Conservation (phyloP, 1,139 yeast species). For the Yamadazyma mexicana region DNA sequence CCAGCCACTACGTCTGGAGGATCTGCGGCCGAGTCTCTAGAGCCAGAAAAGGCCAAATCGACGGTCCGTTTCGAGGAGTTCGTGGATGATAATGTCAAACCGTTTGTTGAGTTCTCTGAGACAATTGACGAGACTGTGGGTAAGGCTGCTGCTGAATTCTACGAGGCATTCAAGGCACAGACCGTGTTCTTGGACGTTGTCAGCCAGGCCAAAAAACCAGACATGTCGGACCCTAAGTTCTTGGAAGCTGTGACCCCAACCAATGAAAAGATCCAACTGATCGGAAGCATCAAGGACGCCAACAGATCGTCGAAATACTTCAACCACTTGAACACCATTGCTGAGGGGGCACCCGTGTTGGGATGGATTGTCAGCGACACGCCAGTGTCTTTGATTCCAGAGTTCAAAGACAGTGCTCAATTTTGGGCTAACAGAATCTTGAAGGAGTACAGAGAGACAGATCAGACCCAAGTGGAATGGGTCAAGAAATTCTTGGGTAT, state of each 20-base stretch:
- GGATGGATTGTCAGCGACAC: conserved; percentile 86
- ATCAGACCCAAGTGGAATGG: conserved; percentile 73
- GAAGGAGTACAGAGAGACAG: conserved; percentile 77
- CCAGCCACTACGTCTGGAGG: too few species aligned
- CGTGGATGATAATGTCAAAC: conserved; percentile 52
- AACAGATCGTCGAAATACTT: conserved; percentile 66
- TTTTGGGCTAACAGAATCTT: conserved; percentile 91
- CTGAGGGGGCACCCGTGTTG: conserved; percentile 86
- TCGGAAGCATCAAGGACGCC: conserved; percentile 67
- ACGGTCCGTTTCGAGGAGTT: conserved; percentile 56
- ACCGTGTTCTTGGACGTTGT: conserved; percentile 60
- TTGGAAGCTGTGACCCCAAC: conserved; percentile 66
- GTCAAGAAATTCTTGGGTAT: conserved; percentile 62
- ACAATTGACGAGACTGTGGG: conserved; percentile 64
- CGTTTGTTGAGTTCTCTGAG: conserved; percentile 59
- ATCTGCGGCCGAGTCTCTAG: conserved; percentile 14
- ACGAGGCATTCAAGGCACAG: conserved; percentile 62
- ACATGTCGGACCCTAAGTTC: conserved; percentile 51
- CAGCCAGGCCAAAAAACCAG: conserved; percentile 64
- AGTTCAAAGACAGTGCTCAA: conserved; percentile 86
- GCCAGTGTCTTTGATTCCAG: conserved; percentile 71
- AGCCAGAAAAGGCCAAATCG: conserved; percentile 38
- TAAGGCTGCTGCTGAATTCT: conserved; percentile 57
- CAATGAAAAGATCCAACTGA: conserved; percentile 57
- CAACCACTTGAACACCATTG: conserved; percentile 77